A percentile compares a stretch with the other conserved stretches of the same genome.
These are phyloP conservation scores for Myxozyma monticola DNA, from an alignment of 805 yeast species.

Conservation along the genomic window DNA sequence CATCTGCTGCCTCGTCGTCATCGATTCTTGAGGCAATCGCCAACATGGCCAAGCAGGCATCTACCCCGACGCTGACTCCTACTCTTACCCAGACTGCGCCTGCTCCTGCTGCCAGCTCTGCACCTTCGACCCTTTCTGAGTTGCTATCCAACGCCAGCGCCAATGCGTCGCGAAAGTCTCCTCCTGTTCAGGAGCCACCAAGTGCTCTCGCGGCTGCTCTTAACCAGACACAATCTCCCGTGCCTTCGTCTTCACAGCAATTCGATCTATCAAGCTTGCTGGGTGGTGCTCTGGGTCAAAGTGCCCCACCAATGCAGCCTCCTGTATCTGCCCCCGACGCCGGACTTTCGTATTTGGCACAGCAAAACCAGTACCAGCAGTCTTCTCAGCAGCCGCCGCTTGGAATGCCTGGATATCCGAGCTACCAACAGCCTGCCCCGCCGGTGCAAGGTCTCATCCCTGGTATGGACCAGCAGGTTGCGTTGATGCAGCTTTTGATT, in stretches of 20 bases:
- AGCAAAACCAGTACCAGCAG: slow-evolving; percentile 4
- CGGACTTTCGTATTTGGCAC: neutral
- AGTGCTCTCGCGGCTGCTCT: slow-evolving; percentile 6
- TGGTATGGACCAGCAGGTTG: slow-evolving; percentile 42
- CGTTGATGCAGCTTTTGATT: slow-evolving; percentile 45
- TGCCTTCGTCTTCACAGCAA: slow-evolving; percentile 3
- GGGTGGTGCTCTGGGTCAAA: slow-evolving; percentile 5
- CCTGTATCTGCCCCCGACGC: slow-evolving; percentile 6
- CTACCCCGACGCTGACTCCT: slow-evolving; percentile 38
- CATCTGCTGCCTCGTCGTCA: slow-evolving; percentile 48
- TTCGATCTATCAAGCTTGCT: slow-evolving; percentile 7
- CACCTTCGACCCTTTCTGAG: slow-evolving; percentile 1
- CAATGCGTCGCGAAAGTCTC: neutral
- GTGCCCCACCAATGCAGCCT: slow-evolving; percentile 10
- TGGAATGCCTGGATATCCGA: slow-evolving; percentile 18
- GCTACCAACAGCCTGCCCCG: slow-evolving; percentile 3
- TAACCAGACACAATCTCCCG: too few relatives aligned
- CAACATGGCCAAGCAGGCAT: slow-evolving; percentile 51
- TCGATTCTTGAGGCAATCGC: slow-evolving; percentile 71
- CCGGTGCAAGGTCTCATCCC: slow-evolving; percentile 11
- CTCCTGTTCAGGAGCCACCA: neutral
- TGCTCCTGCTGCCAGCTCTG: slow-evolving; percentile 36
- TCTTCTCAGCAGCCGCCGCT: slow-evolving; percentile 3
- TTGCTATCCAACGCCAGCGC: neutral
- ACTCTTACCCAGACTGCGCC: slow-evolving; percentile 33